These are phyloP conservation scores for Diutina rugosa DNA, from an alignment of 1,139 yeast genomes.

Conservation along the genomic window DNA sequence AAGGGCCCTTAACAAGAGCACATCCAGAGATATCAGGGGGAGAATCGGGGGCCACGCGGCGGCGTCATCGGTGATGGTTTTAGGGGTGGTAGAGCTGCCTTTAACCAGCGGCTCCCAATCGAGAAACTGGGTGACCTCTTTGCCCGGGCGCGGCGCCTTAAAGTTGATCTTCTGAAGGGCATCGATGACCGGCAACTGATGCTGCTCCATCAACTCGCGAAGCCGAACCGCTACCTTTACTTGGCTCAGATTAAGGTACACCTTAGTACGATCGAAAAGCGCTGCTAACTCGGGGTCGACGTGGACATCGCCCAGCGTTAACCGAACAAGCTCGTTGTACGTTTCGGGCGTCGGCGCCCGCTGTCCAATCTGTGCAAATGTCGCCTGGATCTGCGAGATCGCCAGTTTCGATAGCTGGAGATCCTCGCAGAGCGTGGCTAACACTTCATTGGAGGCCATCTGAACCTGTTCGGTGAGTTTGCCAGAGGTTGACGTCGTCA, in stretches of 20 bases:
- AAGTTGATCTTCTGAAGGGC: not conserved
- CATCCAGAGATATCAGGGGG: not conserved
- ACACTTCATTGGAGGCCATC: constrained; percentile 1
- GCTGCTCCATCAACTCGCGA: not conserved
- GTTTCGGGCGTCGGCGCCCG: constrained; percentile 1
- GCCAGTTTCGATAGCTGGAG: not conserved
- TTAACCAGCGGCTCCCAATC: not conserved
- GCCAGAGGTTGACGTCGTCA: not conserved
- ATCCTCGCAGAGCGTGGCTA: not conserved
- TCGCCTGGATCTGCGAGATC: constrained; percentile 1
- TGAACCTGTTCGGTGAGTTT: not conserved
- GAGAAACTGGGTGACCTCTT: not conserved
- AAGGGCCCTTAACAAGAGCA: not conserved
- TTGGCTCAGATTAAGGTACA: not conserved
- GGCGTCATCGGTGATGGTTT: not conserved
- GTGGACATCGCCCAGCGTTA: not conserved
- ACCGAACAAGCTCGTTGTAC: not conserved
- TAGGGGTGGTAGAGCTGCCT: not conserved
- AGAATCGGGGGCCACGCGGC: not conserved
- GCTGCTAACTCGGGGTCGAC: constrained; percentile 2
- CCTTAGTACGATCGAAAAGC: not conserved
- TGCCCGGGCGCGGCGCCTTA: not conserved
- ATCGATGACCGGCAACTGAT: not conserved
- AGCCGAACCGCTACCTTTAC: constrained; percentile 1
- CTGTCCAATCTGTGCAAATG: not conserved